Base-by-base conservation (phyloP, 1,284 basidiomycete genomes). In the Ceraceosorus guamensis region DNA sequence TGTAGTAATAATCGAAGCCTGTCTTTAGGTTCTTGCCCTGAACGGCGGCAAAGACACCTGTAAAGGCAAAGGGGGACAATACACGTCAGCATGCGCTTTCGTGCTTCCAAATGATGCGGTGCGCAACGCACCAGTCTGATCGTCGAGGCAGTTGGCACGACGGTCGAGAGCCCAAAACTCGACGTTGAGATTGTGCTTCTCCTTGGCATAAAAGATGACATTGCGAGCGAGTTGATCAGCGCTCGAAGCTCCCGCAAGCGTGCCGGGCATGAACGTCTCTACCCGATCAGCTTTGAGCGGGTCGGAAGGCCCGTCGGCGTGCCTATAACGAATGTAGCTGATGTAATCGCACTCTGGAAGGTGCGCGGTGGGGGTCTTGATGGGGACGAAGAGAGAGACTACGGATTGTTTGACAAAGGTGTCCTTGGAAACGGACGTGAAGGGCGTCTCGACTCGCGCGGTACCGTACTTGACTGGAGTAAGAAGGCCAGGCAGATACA, bases 101-200 rank as follows among this genome's bases (percentile, higher is more conserved):
- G n/a, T n/a, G n/a, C n/a, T n/a, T n/a, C n/a, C n/a, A n/a, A n/a
- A n/a, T n/a, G n/a, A n/a, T n/a, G n/a, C n/a, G n/a, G n/a, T n/a
- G n/a, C n/a, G n/a, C n/a, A n/a, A n/a, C n/a, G 33, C 33, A 6
- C 53, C 53, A 14, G 16, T 31, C 14, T 11, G 35, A 37, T 55
- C 53, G 11, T 46, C 46, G 39, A 55, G 41, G 32, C 53, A 55
- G 13, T 24, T 34, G 14, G 53, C 53, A 10, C 53, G 47, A 13
- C 53, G 45, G 41, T 46, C 53, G 34, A 55, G 41, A 11, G 53
- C 41, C 53, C 53, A 55, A 10, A 55, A 33, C 53, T 55, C 53
- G 34, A 55, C 37, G 31, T 55, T 55, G 18, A 43, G 46, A 6
- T 44, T 35, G 13, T 44, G 33, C 7, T 48, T 34, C 32, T 55